Conservation (phyloP, 2,329 filamentous ascomycete species). For the Penicillium hesseltinei region DNA sequence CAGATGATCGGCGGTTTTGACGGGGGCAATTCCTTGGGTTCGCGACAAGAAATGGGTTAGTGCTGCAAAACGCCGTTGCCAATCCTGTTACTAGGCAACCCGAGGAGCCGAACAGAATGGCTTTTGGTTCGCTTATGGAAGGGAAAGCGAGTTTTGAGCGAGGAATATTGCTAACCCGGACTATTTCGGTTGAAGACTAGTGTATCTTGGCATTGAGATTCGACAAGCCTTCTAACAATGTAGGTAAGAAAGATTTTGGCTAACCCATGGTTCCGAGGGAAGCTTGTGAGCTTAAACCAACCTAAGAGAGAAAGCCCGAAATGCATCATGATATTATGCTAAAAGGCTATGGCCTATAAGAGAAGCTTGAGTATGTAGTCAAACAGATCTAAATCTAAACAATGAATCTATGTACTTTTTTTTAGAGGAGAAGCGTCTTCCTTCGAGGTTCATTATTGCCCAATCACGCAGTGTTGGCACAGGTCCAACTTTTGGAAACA, state of each 20-base stretch:
- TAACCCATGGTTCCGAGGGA: neutral
- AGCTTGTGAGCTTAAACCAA: neutral
- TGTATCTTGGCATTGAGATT: neutral
- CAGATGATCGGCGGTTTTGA: neutral
- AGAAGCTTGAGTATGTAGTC: too few relatives aligned
- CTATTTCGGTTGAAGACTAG: neutral
- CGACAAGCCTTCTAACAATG: neutral
- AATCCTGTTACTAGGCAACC: neutral
- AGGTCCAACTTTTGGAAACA: conserved; percentile 24
- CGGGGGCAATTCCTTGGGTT: neutral
- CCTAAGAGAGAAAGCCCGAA: neutral
- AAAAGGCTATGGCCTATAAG: neutral
- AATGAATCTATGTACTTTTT: neutral
- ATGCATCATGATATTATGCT: neutral
- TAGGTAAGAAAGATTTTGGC: neutral
- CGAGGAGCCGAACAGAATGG: neutral
- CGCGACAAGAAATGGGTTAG: neutral
- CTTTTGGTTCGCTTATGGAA: neutral
- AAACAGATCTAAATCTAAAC: neutral
- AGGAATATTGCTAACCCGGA: neutral
- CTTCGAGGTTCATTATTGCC: neutral
- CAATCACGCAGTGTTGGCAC: conserved; percentile 25
- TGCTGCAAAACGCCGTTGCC: neutral
- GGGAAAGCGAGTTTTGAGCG: neutral
- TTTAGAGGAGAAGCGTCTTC: neutral